These are phyloP conservation scores for Penicillium hesseltinei DNA, from an alignment of 2,329 filamentous ascomycete genomes.

Conservation along the genomic window DNA sequence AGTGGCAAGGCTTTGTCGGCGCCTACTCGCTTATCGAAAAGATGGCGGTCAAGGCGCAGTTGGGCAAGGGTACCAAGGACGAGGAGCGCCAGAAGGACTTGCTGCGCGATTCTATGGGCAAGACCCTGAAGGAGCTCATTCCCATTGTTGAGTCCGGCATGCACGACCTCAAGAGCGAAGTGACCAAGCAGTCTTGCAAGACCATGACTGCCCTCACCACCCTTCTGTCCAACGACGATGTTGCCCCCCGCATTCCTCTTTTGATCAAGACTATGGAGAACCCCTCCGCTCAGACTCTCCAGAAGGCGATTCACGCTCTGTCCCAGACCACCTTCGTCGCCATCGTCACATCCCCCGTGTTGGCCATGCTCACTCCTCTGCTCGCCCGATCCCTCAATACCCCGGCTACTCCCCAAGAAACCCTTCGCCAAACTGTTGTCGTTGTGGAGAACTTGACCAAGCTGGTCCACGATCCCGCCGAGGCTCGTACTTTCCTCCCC, in stretches of 20 bases:
- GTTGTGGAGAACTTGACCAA: constrained; percentile 98
- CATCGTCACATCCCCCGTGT: constrained; percentile 88
- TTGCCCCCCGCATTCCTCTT: constrained; percentile 84
- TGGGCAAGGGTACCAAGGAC: constrained; percentile 78
- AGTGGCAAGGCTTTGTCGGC: constrained; percentile 95
- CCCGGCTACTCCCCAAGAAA: constrained; percentile 86
- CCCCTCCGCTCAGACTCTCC: constrained; percentile 79
- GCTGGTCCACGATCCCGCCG: constrained; percentile 91
- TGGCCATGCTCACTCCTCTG: constrained; percentile 90
- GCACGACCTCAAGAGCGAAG: constrained; percentile 91
- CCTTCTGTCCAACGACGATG: constrained; percentile 94
- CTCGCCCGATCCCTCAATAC: constrained; percentile 92
- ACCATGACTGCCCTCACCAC: constrained; percentile 89
- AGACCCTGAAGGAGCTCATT: constrained; percentile 73
- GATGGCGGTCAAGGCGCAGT: constrained; percentile 93
- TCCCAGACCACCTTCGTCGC: constrained; percentile 99
- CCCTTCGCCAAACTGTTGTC: constrained; percentile 90
- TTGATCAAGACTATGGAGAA: constrained; percentile 94
- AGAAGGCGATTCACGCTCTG: constrained; percentile 94
- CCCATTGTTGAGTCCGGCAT: constrained; percentile 89
- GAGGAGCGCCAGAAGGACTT: constrained; percentile 85
- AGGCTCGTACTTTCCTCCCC: constrained; percentile 90
- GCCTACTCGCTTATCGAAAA: constrained; percentile 81
- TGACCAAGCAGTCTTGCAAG: constrained; percentile 79
- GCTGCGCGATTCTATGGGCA: constrained; percentile 85